Base-by-base conservation (phyloP, 768 basidiomycete species). In the Calocera viscosa region DNA sequence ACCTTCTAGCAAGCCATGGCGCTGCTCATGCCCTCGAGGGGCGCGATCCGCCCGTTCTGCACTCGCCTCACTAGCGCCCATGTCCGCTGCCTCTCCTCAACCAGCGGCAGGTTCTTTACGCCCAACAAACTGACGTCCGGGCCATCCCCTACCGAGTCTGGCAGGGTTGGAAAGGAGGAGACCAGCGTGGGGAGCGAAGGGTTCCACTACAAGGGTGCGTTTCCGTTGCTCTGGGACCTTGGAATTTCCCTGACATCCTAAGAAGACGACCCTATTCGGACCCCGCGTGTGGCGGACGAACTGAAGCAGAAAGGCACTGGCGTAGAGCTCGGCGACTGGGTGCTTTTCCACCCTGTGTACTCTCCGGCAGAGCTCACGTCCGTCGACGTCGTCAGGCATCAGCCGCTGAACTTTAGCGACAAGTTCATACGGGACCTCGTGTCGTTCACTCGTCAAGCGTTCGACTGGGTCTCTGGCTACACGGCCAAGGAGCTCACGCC, bases 341-440 rank as follows among this genome's bases (percentile, higher is more conserved):
- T 95, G 12, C 78, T 96, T 1, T 91, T 93, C 74, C 91, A 95
- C 73, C 94, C 94, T 0, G 93, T 95, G 1, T 97, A 97, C 74
- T 84, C 89, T 5, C 75, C 78, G 19, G 84, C 84, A 39, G 91
- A 92, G 72, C 74, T 91, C 64, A 84, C n/a, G 22, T 22, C 33
- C 1, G 76, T 80, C 67, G 67, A 78, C 65, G 84, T 97, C 34
- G 79, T 94, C 17, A 86, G 87, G 68, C 81, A 80, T 40, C 80
- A 86, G 19, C 80, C 87, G 10, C 82, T 82, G 71, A 87, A 85
- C 0, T 33, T 88, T 0, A 77, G 83, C 12, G 95, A 99, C 76
- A 89, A 85, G 75, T 30, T 91, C 64, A 92, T 91, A 0, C 79
- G 77, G 67, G 77, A 78, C 1, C 66, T 71, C 41, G 24, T 66